phyloP scores from a whole-genome alignment of 2,329 filamentous ascomycete genomes.

The Tricladium varicosporioides region DNA sequence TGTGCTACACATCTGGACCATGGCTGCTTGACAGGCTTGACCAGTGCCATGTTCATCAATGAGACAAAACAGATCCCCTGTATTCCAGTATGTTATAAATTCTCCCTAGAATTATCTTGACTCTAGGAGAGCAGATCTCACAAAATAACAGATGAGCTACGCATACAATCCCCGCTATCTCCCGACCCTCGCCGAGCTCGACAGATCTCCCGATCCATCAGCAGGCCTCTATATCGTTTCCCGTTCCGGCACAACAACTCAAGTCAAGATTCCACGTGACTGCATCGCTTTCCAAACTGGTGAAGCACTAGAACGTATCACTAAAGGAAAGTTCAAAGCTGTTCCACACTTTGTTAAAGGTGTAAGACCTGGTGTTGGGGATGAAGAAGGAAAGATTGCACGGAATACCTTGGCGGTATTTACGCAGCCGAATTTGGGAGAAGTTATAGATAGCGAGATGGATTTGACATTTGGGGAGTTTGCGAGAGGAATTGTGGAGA shows the following conservation, averaged over 20 bases:
- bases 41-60: conserved; percentile 94
- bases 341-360: conserved; percentile 95
- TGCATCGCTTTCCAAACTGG: conserved; percentile 96
- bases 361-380: conserved; percentile 51
- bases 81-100: conserved; percentile 26
- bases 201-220: conserved; percentile 73
- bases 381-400: conserved; percentile 52
- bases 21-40: conserved; percentile 89
- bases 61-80: conserved; percentile 51
- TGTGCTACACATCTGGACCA: conserved; percentile 90
- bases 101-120: no score
- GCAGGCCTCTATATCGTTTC: conserved; percentile 95
- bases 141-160: conserved; percentile 18
- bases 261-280: conserved; percentile 87
- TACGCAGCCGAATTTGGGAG: conserved; percentile 89
- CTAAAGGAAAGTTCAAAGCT: conserved; percentile 84
- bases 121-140: neutral
- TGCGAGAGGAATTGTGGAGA: conserved; percentile 45
- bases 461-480: conserved; percentile 74
- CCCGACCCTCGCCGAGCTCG: conserved; percentile 65
- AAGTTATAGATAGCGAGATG: conserved; percentile 68
- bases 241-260: conserved; percentile 76
- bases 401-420: conserved; percentile 94
- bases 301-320: conserved; percentile 87
- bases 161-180: conserved; percentile 34